A percentile compares a stretch with the other conserved stretches of the same genome.
Evolutionary conservation across 2,329 filamentous ascomycete species (phyloP).

Genomic region (Elsinoe fawcettii): DNA sequence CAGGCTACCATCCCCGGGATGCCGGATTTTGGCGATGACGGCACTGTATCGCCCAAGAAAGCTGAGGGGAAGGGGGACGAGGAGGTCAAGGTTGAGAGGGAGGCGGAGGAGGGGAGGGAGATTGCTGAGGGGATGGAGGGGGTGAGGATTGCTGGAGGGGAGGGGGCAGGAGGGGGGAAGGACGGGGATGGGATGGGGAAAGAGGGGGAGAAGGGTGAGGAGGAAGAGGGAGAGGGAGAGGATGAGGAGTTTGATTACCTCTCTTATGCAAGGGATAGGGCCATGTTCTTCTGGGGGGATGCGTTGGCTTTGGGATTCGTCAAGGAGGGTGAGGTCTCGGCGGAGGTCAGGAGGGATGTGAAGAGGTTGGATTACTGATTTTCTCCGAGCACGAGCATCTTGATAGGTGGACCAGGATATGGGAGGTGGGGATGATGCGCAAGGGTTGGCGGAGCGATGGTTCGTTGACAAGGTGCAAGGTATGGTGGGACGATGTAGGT

Average conservation of each 20-base stretch:
- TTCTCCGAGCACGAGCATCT: too few species aligned
- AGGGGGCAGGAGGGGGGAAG: not conserved
- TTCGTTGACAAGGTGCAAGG: too few species aligned
- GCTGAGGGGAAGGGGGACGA: conserved; percentile 35
- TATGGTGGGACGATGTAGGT: too few species aligned
- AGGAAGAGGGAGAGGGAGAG: conserved; percentile 46
- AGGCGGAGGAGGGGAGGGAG: conserved; percentile 47
- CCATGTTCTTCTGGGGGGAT: conserved; percentile 92
- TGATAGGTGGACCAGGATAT: too few species aligned
- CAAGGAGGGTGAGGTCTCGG: conserved; percentile 66
- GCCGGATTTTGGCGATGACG: conserved; percentile 37
- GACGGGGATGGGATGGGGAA: conserved; percentile 19
- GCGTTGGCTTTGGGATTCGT: conserved; percentile 69
- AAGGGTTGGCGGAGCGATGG: too few species aligned
- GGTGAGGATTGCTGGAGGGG: not conserved
- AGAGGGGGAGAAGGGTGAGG: conserved; percentile 18
- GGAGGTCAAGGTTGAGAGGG: conserved; percentile 49
- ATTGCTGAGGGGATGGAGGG: conserved; percentile 23
- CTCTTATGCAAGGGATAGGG: conserved; percentile 80
- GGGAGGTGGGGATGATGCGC: too few species aligned
- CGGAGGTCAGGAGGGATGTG: conserved; percentile 53
- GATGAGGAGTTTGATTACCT: conserved; percentile 88
- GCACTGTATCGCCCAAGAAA: conserved; percentile 15
- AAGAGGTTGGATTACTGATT: conserved; percentile 61
- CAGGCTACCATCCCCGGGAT: conserved; percentile 81